Evolutionary conservation across 108 stramenopile species (phyloP), one percentile per base, ranked within the genome.

Genomic region (Conticribra guillardii): DNA sequence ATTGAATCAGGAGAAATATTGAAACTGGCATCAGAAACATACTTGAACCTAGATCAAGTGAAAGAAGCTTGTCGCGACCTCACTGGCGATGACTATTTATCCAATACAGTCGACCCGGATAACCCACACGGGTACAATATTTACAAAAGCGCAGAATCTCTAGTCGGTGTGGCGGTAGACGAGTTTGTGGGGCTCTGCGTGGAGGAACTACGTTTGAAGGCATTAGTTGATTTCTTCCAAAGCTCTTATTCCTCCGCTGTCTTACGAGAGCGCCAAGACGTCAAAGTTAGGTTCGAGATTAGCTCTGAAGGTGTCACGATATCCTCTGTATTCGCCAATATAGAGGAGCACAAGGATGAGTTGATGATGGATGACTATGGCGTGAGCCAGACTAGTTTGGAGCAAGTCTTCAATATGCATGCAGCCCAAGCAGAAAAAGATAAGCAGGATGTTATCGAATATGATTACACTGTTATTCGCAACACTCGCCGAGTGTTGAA

Each of bases 351-450:
- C 67, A 95, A 91, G 64, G 83, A 80, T 7, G 46, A 51, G 0
- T 51, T 91, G 31, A 68, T 63, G 57, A 54, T 95, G 32, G 80
- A 82, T 1, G 93, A 95, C 32, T 95, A 91, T 48, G 85, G 86
- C 19, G 85, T 91, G 0, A 80, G 77, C 44, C 93, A 94, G 62
- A 94, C 93, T 14, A 81, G 75, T 23, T 62, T 94, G 56, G 93
- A 94, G 66, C 89, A 90, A 47, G 88, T 93, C 0, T 93, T 93
- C 61, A 93, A 90, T 60, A 84, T 85, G 58, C 84, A 85, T 60
- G 91, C 91, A 4, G 85, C 91, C 3, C 80, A 81, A 62, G 91
- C 88, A n/a, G 88, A 90, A 64, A 71, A 54, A 22, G 47, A 65
- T 27, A 87, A 87, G 63, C 73, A 84, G 17, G 68, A 54, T 52